Evolutionary conservation across 495 filamentous ascomycete species (phyloP).

Genomic region (Parathielavia hyrcaniae): DNA sequence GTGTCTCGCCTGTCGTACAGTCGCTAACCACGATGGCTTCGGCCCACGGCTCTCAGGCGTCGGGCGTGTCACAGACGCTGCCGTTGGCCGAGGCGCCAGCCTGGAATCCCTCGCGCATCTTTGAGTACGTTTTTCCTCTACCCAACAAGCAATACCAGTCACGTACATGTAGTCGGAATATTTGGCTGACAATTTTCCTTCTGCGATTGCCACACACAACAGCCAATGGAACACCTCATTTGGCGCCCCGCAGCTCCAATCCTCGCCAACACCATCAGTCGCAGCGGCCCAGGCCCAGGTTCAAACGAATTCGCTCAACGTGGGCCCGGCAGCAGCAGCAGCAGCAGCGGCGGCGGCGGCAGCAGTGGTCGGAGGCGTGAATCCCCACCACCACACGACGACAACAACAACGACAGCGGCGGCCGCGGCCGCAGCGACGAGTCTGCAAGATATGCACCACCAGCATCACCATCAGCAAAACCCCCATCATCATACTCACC

Average conservation of each 20-base stretch:
- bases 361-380: slow-evolving; percentile 30
- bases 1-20: slow-evolving; percentile 74
- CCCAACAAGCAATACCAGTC: neutral
- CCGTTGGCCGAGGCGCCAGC: slow-evolving; percentile 60
- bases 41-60: slow-evolving; percentile 44
- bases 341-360: too few relatives aligned
- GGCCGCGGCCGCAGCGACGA: slow-evolving; percentile 27
- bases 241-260: slow-evolving; percentile 54
- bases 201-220: too few relatives aligned
- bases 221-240: slow-evolving; percentile 94
- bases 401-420: too few relatives aligned
- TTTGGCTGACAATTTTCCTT: slow-evolving; percentile 12
- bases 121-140: slow-evolving; percentile 64
- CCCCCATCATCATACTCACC: too few relatives aligned
- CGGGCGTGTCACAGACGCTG: slow-evolving; percentile 43
- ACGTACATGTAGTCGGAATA: neutral
- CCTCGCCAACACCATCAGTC: slow-evolving; percentile 34
- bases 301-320: slow-evolving; percentile 39
- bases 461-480: too few relatives aligned
- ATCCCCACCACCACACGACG: too few relatives aligned
- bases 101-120: slow-evolving; percentile 91
- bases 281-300: too few relatives aligned
- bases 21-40: slow-evolving; percentile 68
- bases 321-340: slow-evolving; percentile 39
- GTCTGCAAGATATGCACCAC: slow-evolving; percentile 46